These are phyloP conservation scores for Solanum sejunctum DNA, from an alignment of 257 asterid genomes.

Conservation along the genomic window DNA sequence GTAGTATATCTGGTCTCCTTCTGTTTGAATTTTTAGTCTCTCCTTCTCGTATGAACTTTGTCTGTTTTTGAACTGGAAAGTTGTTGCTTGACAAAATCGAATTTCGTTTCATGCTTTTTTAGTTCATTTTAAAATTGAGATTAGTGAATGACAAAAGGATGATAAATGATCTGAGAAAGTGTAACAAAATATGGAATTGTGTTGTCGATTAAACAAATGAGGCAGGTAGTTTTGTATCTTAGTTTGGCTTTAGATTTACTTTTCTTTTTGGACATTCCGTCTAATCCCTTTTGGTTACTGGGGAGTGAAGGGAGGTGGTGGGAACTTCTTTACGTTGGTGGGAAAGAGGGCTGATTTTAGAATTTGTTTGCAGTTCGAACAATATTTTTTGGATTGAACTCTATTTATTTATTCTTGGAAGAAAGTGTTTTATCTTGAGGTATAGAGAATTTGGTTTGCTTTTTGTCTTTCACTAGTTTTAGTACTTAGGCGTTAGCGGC, in stretches of 20 bases:
- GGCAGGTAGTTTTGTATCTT: neutral
- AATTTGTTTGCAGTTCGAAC: neutral
- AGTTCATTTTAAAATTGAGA: neutral
- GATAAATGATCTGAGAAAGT: neutral
- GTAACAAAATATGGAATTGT: neutral
- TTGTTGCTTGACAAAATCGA: neutral
- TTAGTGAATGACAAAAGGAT: neutral
- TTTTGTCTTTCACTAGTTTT: neutral
- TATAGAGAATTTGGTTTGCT: neutral
- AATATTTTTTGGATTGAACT: neutral
- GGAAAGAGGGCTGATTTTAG: neutral
- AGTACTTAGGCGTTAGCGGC: neutral
- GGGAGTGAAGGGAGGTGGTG: neutral
- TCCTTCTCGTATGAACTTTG: neutral
- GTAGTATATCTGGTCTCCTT: neutral
- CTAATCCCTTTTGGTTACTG: neutral
- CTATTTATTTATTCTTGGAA: neutral
- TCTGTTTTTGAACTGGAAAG: neutral
- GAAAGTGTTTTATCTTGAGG: neutral
- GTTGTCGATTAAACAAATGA: neutral
- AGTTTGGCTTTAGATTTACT: neutral
- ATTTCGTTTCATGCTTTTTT: neutral
- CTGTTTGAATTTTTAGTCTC: neutral
- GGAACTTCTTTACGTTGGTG: neutral
- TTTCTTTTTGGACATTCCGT: neutral